Evolutionary conservation across 1,284 basidiomycete genomes (phyloP).

Genomic region (Sphagnurus paluster): DNA sequence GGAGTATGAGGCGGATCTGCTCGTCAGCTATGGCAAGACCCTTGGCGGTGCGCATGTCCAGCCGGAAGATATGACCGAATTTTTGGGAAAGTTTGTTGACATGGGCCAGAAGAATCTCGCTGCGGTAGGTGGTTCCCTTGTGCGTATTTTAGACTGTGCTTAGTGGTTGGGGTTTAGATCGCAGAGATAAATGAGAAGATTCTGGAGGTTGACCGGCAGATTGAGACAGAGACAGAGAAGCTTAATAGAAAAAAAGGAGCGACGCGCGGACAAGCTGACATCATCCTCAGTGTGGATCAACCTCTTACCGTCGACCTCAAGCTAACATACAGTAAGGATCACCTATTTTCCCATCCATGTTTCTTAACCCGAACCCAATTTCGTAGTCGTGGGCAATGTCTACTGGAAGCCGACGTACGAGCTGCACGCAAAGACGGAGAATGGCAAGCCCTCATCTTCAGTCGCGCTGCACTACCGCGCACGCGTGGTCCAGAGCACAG

Average conservation of each 20-base stretch:
- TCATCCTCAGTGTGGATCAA: slow-evolving; percentile 39
- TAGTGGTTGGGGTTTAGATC: slow-evolving; percentile 12
- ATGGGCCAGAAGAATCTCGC: slow-evolving; percentile 37
- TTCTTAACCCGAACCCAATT: not conserved
- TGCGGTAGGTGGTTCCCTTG: slow-evolving; percentile 24
- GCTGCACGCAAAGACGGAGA: slow-evolving; percentile 49
- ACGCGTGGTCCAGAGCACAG: slow-evolving; percentile 52
- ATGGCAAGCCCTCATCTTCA: slow-evolving; percentile 41
- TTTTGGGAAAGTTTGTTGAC: slow-evolving; percentile 43
- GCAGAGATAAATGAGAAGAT: slow-evolving; percentile 40
- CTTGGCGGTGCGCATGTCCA: slow-evolving; percentile 44
- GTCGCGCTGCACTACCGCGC: slow-evolving; percentile 58
- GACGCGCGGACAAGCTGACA: slow-evolving; percentile 35
- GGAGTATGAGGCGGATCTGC: slow-evolving; percentile 39
- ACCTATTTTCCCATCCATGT: not conserved
- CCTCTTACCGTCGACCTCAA: slow-evolving; percentile 41
- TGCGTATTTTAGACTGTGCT: not conserved
- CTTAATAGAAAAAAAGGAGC: slow-evolving; percentile 35
- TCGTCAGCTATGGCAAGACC: slow-evolving; percentile 43
- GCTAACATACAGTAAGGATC: slow-evolving; percentile 52
- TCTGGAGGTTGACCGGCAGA: slow-evolving; percentile 38
- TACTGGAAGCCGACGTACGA: slow-evolving; percentile 58
- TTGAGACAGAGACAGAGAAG: slow-evolving; percentile 35
- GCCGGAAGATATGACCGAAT: slow-evolving; percentile 36
- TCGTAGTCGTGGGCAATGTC: slow-evolving; percentile 49